Base-by-base conservation (phyloP, 768 basidiomycete species). In the Serpula lacrymans region DNA sequence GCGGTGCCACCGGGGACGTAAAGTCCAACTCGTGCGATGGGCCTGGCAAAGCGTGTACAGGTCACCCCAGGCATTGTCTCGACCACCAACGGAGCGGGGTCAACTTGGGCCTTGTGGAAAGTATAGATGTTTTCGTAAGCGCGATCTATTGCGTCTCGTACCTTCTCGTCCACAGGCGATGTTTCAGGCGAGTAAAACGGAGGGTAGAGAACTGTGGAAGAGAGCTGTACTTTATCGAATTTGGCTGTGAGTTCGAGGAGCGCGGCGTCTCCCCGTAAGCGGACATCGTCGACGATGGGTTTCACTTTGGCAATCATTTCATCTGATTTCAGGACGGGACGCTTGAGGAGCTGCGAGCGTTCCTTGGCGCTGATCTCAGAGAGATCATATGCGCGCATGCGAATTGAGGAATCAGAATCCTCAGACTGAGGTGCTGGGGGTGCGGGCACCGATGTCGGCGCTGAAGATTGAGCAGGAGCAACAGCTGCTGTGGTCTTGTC, bases 1-100 rank as follows among this genome's bases (percentile, higher is more conserved):
- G 96, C 96, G 4, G 96, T 98, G 12, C 96, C 96, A 21, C 96
- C 96, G 2, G 96, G 96, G 2, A 99, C 86, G 65, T 99, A 99
- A 33, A 99, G 71, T 26, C 96, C 96, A 23, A 98, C 95, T 31
- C 94, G 84, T 34, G 87, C 83, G 53, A 99, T 93, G n/a, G 96
- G 85, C 32, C 93, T 81, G 2, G 91, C 86, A 62, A 98, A 96
- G 28, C 96, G 82, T 35, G 91, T 86, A 66, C 96, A 98, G 2
- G 90, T 83, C 31, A 99, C 94, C 8, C 96, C 96, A 6, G 96
- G 94, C 90, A 92, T 97, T 9, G 96, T 98, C 64, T 97, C 92
- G 6, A 99, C 91, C 5, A 77, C 70, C 31, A 99, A 72, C 17
- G 78, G 67, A 37, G 75, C 70, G 34, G 72, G 72, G 46, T 83